Base-by-base conservation (phyloP, 805 yeast species). In the Torulaspora indica region DNA sequence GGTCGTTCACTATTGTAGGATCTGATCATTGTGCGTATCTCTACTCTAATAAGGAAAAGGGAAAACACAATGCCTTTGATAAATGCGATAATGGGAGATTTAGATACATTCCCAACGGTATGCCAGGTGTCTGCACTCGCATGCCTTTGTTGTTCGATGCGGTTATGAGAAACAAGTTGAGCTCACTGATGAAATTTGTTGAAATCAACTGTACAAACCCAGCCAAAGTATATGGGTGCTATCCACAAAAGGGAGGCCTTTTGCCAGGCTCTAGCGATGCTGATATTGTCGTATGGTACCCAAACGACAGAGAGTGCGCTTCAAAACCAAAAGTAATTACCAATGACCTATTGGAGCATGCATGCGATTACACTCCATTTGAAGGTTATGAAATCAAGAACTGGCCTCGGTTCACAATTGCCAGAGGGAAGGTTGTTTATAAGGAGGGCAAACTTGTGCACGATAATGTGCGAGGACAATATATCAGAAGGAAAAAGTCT, bases 51-150 rank as follows among this genome's bases (percentile, higher is more conserved):
- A 63, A 69, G 42, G 63, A 61, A 7, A 46, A 60, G 7, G 77
- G 78, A 18, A 74, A 74, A 52, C 70, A 70, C 47, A 46, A 59
- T 5, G 78, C 75, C 6, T 44, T 73, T 5, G 60, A 70, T 43
- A 72, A 73, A 1, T 45, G 63, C 9, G 41, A 43, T 24, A 39
- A 41, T 5, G 72, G 73, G 6, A 67, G 68, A 46, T 74, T 70
- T 55, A 66, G 65, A 45, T 61, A 66, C 27, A 67, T 74, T 37
- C 78, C 78, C 5, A 74, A 74, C 48, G 78, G 78, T 1, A 48
- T 73, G 36, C 75, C 77, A 3, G 78, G 78, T 5, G 66, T 74
- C 18, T 77, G 74, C 50, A 71, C 76, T 1, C 55, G 78, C 48
- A 36, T 74, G 50, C 76, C 76, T 2, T 48, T 74, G 31, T 56